Conservation (phyloP, 768 basidiomycete species). For the Trametes cingulata region DNA sequence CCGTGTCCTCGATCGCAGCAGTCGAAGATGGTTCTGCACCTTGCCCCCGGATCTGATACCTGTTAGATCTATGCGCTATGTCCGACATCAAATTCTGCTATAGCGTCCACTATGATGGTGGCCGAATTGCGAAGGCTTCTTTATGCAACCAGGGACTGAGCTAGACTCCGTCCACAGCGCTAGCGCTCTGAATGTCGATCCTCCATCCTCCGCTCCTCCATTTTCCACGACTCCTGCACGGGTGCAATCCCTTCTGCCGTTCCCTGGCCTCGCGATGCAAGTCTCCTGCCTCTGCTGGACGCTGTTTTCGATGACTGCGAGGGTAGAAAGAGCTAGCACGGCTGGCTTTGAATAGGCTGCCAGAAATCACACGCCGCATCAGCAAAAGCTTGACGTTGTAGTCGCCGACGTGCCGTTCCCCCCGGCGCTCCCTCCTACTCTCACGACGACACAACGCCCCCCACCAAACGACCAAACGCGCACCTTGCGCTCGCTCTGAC, state of each 20-base stretch:
- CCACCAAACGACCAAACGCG: neutral
- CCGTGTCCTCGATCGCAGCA: neutral
- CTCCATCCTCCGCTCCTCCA: neutral
- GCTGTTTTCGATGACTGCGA: too few relatives aligned
- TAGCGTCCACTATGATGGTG: too few relatives aligned
- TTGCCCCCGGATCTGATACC: too few relatives aligned
- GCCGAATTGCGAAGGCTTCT: neutral
- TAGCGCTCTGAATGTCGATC: neutral
- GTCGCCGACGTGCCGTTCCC: conserved; percentile 4
- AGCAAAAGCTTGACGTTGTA: conserved; percentile 19
- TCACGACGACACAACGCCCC: conserved; percentile 19
- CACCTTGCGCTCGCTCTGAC: neutral
- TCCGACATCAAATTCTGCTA: too few relatives aligned
- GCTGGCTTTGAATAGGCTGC: neutral
- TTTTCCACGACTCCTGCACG: neutral
- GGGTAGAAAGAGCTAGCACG: too few relatives aligned
- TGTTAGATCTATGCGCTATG: too few relatives aligned
- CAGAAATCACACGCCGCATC: conserved; percentile 18
- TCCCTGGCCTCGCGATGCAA: too few relatives aligned
- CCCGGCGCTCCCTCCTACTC: conserved; percentile 16
- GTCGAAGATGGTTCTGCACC: too few relatives aligned
- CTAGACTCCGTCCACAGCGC: neutral
- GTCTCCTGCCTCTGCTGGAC: too few relatives aligned
- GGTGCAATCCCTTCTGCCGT: neutral
- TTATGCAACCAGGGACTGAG: neutral